phyloP scores from a whole-genome alignment of 495 filamentous ascomycete species.

The Aspergillus cavernicola region DNA sequence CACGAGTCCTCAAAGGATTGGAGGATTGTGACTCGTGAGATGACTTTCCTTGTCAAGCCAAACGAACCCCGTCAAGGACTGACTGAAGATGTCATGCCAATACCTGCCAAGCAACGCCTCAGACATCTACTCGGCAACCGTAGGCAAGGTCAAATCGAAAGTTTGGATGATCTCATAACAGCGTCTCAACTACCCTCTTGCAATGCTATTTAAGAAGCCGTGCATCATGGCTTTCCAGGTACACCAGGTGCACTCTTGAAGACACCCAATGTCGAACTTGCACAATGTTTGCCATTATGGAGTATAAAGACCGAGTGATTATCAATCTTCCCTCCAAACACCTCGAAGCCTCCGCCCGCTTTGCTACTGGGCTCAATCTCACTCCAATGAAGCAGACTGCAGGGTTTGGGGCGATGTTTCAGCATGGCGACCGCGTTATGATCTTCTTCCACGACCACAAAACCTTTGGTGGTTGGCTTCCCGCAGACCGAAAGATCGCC shows the following conservation, averaged over 20 bases:
- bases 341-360: not conserved
- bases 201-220: too few species aligned
- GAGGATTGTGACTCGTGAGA: too few species aligned
- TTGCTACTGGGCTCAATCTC: not conserved
- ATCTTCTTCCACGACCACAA: not conserved
- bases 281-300: not conserved
- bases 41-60: too few species aligned
- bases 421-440: not conserved
- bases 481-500: not conserved
- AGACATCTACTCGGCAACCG: not conserved
- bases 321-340: not conserved
- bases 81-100: not conserved
- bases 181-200: too few species aligned
- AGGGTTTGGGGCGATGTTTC: not conserved
- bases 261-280: too few species aligned
- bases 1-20: too few species aligned
- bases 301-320: not conserved
- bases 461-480: not conserved
- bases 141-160: too few species aligned
- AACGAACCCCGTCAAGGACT: not conserved
- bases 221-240: too few species aligned
- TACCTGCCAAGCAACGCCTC: not conserved
- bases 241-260: too few species aligned
- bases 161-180: too few species aligned
- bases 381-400: not conserved